Percentiles rank a stretch among this genome's conserved stretches.
Evolutionary conservation across 2,329 filamentous ascomycete genomes (phyloP).

Genomic region (Raffaelea arxii): DNA sequence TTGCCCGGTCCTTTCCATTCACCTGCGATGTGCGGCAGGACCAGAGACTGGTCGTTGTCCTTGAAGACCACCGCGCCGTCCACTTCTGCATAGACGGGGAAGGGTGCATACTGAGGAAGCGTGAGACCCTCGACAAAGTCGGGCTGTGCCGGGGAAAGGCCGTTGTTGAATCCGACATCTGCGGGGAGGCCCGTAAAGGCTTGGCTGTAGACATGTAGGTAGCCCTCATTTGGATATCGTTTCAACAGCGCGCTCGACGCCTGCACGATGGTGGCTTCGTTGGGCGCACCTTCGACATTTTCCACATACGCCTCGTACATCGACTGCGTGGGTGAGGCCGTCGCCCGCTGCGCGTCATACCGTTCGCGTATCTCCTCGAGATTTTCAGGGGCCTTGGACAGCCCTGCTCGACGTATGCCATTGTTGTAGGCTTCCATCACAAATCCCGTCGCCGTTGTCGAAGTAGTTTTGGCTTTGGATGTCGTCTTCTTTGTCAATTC

Average conservation of each 20-base stretch:
- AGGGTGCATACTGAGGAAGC: constrained; percentile 6
- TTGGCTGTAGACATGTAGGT: constrained; percentile 6
- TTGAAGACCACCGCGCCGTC: constrained; percentile 12
- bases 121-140: constrained; percentile 18
- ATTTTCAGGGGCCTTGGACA: constrained; percentile 13
- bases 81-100: constrained; percentile 8
- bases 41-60: constrained; percentile 11
- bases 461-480: background rate
- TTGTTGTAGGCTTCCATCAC: constrained; percentile 9
- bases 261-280: constrained; percentile 14
- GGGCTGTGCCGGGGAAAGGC: constrained; percentile 17
- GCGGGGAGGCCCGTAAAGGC: constrained; percentile 16
- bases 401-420: constrained; percentile 7
- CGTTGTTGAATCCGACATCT: constrained; percentile 18
- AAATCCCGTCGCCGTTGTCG: constrained; percentile 8
- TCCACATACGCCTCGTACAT: constrained; percentile 9
- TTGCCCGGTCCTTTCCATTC: constrained; percentile 14
- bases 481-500: background rate
- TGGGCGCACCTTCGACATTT: constrained; percentile 5
- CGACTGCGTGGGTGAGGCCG: constrained; percentile 10
- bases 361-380: constrained; percentile 9
- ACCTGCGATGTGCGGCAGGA: constrained; percentile 18
- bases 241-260: constrained; percentile 11
- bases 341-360: constrained; percentile 3
- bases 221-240: constrained; percentile 4